Conservation (phyloP, 2,329 filamentous ascomycete genomes). For the Penicillium sp. region DNA sequence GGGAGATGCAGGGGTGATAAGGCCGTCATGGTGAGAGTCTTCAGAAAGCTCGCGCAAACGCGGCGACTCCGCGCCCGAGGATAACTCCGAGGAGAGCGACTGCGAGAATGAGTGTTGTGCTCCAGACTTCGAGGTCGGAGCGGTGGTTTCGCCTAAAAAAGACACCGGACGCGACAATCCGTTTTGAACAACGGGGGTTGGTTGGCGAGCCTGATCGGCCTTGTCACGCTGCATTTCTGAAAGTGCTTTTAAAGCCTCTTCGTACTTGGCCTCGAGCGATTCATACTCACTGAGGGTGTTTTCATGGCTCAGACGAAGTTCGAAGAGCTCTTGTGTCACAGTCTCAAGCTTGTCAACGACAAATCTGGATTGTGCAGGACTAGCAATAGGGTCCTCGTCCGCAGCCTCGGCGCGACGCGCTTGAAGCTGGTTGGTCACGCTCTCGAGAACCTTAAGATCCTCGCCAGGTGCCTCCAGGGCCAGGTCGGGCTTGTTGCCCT, state of each 20-base stretch:
- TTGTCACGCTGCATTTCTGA: conserved; percentile 74
- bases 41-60: conserved; percentile 56
- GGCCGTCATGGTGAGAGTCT: conserved; percentile 32
- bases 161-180: conserved; percentile 59
- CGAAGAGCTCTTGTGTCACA: conserved; percentile 85
- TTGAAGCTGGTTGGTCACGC: conserved; percentile 25
- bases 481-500: conserved; percentile 11
- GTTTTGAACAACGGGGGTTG: conserved; percentile 35
- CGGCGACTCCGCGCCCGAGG: conserved; percentile 73
- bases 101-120: conserved; percentile 71
- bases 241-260: conserved; percentile 74
- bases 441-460: conserved; percentile 34
- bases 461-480: conserved; percentile 22
- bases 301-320: conserved; percentile 87
- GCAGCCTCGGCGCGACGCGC: conserved; percentile 16
- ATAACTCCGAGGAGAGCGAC: conserved; percentile 90
- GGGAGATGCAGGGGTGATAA: conserved; percentile 21
- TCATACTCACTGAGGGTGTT: conserved; percentile 74
- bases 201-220: conserved; percentile 70
- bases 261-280: conserved; percentile 78
- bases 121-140: conserved; percentile 64
- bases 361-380: conserved; percentile 73
- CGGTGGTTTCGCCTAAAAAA: conserved; percentile 66
- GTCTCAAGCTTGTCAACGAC: conserved; percentile 89
- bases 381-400: conserved; percentile 52